Base-by-base conservation (phyloP, 495 filamentous ascomycete genomes). In the Pseudevernia furfuracea region DNA sequence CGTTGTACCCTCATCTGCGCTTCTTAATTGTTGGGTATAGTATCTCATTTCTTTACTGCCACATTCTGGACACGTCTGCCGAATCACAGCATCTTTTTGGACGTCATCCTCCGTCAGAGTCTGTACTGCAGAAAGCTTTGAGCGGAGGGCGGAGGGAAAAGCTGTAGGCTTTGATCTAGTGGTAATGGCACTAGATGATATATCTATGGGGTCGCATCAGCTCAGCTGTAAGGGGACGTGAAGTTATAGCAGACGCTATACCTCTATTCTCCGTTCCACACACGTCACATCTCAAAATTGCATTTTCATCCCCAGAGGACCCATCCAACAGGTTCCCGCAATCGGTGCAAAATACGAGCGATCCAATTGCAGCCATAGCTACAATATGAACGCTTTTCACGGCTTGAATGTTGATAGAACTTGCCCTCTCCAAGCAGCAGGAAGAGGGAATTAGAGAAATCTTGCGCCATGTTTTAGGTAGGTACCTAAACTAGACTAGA, bases 1-100 rank as follows among this genome's bases (percentile, higher is more conserved):
- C 3, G 92, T 96, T 68, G 85, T 89, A 59, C 95, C 95, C 82
- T 97, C 95, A 74, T 97, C 94, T 7, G 94, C 95, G 78, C 91
- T 87, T 63, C 93, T 84, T 72, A 96, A 77, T 73, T 98, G 95
- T 58, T 91, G 83, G 4, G 90, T 87, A 37, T 87, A 89, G 73
- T 84, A 97, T 71, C 85, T 89, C 75, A 97, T 90, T 71, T 96
- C 89, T 55, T 83, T 85, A 59, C 85, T 81, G 9, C 88, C 91
- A 73, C 93, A 97, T 67, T 89, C 84, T 14, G 86, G 82, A 70
- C 94, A 97, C 28, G 85, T 84, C 68, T 87, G 78, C 14, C 84
- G 74, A 66, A 86, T 87, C 38, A 87, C 80, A 30, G 88, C 87
- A 71, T 90, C 87, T 17, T 86, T 95, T 67, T 89, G 85, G 66